phyloP scores from a whole-genome alignment of 1,139 yeast species.

The Hansenula sp. region DNA sequence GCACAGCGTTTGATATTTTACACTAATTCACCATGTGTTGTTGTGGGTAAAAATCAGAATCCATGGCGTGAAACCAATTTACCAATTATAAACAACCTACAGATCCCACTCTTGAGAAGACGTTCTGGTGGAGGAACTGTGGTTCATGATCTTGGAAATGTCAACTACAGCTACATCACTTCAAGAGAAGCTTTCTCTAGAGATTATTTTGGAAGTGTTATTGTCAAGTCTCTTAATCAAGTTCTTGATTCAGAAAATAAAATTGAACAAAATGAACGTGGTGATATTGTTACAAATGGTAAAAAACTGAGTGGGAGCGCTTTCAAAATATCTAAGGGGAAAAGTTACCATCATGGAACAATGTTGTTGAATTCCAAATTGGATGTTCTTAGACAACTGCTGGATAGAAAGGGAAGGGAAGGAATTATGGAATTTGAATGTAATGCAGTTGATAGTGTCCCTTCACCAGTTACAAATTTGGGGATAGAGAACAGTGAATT shows the following conservation, averaged over 20 bases:
- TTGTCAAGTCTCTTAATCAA: conserved; percentile 9
- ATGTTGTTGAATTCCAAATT: conserved; percentile 75
- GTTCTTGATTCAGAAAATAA: conserved; percentile 24
- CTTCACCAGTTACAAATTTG: conserved; percentile 70
- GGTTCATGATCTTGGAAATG: conserved; percentile 91
- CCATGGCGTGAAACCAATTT: conserved; percentile 87
- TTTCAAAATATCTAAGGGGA: conserved; percentile 75
- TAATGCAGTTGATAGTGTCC: conserved; percentile 66
- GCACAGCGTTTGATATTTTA: conserved; percentile 65
- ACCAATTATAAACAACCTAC: conserved; percentile 45
- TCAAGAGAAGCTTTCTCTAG: conserved; percentile 54
- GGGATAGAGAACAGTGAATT: conserved; percentile 44
- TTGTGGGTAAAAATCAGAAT: conserved; percentile 93
- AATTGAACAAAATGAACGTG: conserved; percentile 59
- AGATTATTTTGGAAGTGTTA: conserved; percentile 14
- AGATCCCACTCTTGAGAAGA: conserved; percentile 73
- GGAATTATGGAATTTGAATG: conserved; percentile 48
- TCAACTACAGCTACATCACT: conserved; percentile 80
- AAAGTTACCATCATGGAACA: conserved; percentile 94
- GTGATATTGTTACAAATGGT: conserved; percentile 62
- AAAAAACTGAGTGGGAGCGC: conserved; percentile 87
- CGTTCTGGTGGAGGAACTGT: conserved; percentile 96
- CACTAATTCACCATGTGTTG: conserved; percentile 78
- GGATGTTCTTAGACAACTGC: conserved; percentile 48
- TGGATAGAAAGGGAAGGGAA: conserved; percentile 43